Base-by-base conservation (phyloP, 1,139 yeast genomes). In the Candida tetrigidarum region DNA sequence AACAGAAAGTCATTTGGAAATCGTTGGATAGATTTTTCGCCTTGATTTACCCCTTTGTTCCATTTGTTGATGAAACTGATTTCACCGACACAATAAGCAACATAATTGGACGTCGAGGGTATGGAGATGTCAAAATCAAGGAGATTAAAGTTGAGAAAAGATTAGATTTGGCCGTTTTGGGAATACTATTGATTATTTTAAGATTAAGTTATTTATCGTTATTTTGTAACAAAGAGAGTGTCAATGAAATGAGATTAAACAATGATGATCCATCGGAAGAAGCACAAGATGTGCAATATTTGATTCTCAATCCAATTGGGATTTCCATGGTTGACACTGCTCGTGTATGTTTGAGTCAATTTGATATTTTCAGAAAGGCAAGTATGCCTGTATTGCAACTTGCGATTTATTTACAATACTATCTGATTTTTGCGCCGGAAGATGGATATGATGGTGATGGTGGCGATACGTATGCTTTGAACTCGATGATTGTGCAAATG, bases 331-430 rank as follows among this genome's bases (percentile, higher is more conserved):
- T 78, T 15, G 68, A 66, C 42, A 69, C 78, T 43, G 84, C 86
- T 0, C 79, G 76, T 49, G 62, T 69, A 46, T 81, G 86, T 53
- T 60, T 82, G 30, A 71, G 72, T 47, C 81, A 78, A 50, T 81
- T 82, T 57, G 73, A 75, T 38, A 48, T 80, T 15, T 55, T 76
- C 35, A 62, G 78, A 44, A 71, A 78, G 45, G 74, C 81, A 15
- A 74, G 78, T 11, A 55, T 81, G 20, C 71, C 75, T 0, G 71
- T 80, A 5, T 64, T 82, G 26, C 85, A 81, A 53, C 73, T 80
- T 41, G 67, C 75, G 0, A 54, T 71, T 11, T 58, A 66, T 43
- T 52, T 67, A 43, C 62, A 76, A 41, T 49, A 66, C 15, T 78
- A 78, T 54, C 71, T 70, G 39, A 54, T 58, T 12, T 60, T 64